Percentiles rank a stretch among this genome's conserved stretches.
These are phyloP conservation scores for Bonia amplexicaulis DNA, from an alignment of 176 grass and related monocot genomes.

Conservation along the genomic window DNA sequence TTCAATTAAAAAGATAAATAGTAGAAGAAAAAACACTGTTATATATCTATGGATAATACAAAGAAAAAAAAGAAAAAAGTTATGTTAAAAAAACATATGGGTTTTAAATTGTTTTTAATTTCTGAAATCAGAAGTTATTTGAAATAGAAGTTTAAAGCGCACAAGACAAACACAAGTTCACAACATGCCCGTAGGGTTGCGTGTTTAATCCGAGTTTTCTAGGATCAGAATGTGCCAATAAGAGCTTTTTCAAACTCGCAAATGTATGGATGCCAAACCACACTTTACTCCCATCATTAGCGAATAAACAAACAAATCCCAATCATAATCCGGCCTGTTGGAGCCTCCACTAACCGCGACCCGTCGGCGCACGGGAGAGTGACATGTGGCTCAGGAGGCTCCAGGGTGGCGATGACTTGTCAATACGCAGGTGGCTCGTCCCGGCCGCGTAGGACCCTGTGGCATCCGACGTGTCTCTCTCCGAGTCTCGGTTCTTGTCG, in stretches of 20 bases:
- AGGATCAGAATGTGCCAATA: constrained; percentile 8
- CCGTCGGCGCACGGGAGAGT: neutral
- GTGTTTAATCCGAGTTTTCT: constrained; percentile 19
- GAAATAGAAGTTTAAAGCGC: neutral
- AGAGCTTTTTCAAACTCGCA: constrained; percentile 2
- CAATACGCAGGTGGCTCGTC: constrained; percentile 19
- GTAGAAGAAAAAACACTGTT: too few species aligned
- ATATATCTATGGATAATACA: too few species aligned
- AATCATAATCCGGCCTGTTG: constrained; percentile 29
- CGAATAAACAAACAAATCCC: constrained; percentile 10
- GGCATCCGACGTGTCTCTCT: constrained; percentile 34
- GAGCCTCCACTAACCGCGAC: constrained; percentile 55
- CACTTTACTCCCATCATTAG: constrained; percentile 53
- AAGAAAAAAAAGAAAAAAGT: too few species aligned
- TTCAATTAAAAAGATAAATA: too few species aligned
- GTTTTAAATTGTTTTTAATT: too few species aligned
- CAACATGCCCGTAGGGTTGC: constrained; percentile 1
- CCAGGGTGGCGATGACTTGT: constrained; percentile 41
- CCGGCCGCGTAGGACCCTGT: neutral
- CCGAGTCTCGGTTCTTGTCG: neutral
- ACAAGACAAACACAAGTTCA: neutral
- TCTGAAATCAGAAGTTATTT: too few species aligned
- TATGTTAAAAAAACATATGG: too few species aligned
- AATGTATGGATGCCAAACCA: constrained; percentile 25
- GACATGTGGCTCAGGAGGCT: neutral